A percentile compares a stretch with the other conserved stretches of the same genome.
Conservation (phyloP, 352 stramenopile species). For the Phytophthora fragariae region DNA sequence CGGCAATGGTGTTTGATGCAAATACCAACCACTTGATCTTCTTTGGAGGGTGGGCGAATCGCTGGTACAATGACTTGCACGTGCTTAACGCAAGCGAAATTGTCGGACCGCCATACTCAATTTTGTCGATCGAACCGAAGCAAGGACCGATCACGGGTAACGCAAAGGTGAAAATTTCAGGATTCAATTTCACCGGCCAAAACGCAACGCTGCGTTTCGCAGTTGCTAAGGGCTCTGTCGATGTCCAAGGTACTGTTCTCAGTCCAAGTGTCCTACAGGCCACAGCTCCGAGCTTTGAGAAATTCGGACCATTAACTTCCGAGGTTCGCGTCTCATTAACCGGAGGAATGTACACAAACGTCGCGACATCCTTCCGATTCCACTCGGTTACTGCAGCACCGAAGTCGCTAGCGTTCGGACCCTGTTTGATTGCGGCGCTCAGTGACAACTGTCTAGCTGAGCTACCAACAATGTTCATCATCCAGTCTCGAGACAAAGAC, state of each 20-base stretch:
- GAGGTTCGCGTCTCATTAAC: conserved; percentile 93
- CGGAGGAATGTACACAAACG: conserved; percentile 94
- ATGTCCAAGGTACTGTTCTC: conserved; percentile 90
- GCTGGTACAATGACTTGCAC: conserved; percentile 94
- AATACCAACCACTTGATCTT: conserved; percentile 92
- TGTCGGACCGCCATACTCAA: conserved; percentile 96
- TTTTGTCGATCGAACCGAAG: conserved; percentile 90
- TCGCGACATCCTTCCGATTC: conserved; percentile 87
- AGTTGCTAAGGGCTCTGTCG: conserved; percentile 93
- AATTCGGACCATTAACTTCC: conserved; percentile 89
- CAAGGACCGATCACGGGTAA: conserved; percentile 95
- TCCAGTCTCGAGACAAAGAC: conserved; percentile 92
- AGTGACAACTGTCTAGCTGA: conserved; percentile 75
- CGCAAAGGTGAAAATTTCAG: conserved; percentile 89
- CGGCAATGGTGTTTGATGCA: conserved; percentile 94
- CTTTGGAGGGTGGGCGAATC: conserved; percentile 97
- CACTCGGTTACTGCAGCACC: conserved; percentile 94
- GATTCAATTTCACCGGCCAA: conserved; percentile 93
- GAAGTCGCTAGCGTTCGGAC: conserved; percentile 95
- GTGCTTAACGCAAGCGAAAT: conserved; percentile 95
- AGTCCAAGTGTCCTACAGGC: conserved; percentile 90
- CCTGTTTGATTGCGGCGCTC: conserved; percentile 80
- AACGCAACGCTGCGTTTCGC: conserved; percentile 92
- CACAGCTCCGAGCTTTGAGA: conserved; percentile 94
- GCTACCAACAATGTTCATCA: conserved; percentile 89